phyloP scores from a whole-genome alignment of 805 yeast species.

The Candida taoyuanica region DNA sequence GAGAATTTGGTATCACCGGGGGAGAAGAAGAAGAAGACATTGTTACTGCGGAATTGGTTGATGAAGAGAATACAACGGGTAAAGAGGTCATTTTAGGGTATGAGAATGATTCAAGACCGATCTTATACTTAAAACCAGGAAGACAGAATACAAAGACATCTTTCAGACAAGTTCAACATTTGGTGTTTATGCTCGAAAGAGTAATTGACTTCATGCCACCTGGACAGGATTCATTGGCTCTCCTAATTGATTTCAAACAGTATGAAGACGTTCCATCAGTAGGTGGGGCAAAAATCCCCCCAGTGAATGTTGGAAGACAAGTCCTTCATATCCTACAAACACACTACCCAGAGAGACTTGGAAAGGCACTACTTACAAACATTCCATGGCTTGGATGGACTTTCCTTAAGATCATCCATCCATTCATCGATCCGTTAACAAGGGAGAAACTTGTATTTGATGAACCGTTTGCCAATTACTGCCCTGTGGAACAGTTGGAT shows the following conservation, averaged over 20 bases:
- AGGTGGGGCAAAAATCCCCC: conserved; percentile 63
- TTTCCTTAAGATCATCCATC: conserved; percentile 84
- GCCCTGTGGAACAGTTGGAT: conserved; percentile 78
- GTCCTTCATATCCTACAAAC: conserved; percentile 91
- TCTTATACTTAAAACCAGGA: conserved; percentile 88
- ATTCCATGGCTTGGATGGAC: conserved; percentile 95
- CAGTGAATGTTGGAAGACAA: conserved; percentile 82
- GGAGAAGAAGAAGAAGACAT: conserved; percentile 49
- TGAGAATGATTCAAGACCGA: conserved; percentile 88
- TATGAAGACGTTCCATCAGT: conserved; percentile 48
- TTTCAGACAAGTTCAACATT: conserved; percentile 89
- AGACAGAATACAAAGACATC: conserved; percentile 92
- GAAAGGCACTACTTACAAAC: conserved; percentile 85
- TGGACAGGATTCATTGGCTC: conserved; percentile 91
- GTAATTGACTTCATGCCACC: conserved; percentile 94
- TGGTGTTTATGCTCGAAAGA: conserved; percentile 88
- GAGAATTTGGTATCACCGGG: conserved; percentile 75
- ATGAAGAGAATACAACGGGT: conserved; percentile 82
- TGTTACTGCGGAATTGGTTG: conserved; percentile 51
- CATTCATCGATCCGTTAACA: conserved; percentile 94
- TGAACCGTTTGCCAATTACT: conserved; percentile 80
- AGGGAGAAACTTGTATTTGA: conserved; percentile 90
- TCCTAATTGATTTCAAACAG: conserved; percentile 87
- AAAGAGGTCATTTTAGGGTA: conserved; percentile 88
- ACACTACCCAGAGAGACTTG: conserved; percentile 96